phyloP scores from a whole-genome alignment of 441 rosid species.

The Kokia cookei region DNA sequence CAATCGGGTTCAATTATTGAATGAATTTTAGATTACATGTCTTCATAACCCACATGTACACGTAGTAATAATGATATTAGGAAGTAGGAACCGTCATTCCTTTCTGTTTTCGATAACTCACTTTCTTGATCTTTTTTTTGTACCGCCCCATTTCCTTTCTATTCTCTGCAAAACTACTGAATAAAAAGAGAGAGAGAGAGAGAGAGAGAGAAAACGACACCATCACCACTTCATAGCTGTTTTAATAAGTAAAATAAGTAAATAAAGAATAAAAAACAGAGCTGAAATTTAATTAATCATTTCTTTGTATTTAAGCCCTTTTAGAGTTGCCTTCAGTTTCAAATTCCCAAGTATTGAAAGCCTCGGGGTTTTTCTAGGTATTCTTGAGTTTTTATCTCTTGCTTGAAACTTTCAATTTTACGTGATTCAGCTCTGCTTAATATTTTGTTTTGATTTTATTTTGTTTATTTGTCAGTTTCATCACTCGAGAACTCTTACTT shows the following conservation, averaged over 20 bases:
- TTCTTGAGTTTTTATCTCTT: constrained; percentile 16
- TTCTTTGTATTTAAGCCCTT: constrained; percentile 3
- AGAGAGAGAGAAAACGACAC: not conserved
- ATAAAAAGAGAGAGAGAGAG: not conserved
- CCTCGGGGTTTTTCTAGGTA: constrained; percentile 11
- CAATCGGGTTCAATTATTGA: too few species aligned
- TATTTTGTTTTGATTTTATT: not conserved
- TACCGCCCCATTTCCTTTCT: constrained; percentile 7
- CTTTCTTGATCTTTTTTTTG: constrained; percentile 13
- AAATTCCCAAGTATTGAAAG: not conserved
- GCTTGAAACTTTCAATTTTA: constrained; percentile 1
- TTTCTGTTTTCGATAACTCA: not conserved
- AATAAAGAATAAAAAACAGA: not conserved
- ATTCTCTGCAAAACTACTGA: not conserved
- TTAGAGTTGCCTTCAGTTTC: not conserved
- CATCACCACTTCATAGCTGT: constrained; percentile 21
- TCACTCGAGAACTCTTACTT: constrained; percentile 1
- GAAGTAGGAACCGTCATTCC: not conserved
- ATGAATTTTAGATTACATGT: too few species aligned
- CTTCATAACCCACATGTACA: too few species aligned
- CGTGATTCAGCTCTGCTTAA: not conserved
- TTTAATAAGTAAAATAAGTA: not conserved
- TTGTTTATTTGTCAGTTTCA: not conserved
- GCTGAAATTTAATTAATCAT: not conserved
- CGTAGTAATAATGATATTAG: too few species aligned